These are phyloP conservation scores for Orbilia oligospora DNA, from an alignment of 2,329 filamentous ascomycete species.

Conservation along the genomic window DNA sequence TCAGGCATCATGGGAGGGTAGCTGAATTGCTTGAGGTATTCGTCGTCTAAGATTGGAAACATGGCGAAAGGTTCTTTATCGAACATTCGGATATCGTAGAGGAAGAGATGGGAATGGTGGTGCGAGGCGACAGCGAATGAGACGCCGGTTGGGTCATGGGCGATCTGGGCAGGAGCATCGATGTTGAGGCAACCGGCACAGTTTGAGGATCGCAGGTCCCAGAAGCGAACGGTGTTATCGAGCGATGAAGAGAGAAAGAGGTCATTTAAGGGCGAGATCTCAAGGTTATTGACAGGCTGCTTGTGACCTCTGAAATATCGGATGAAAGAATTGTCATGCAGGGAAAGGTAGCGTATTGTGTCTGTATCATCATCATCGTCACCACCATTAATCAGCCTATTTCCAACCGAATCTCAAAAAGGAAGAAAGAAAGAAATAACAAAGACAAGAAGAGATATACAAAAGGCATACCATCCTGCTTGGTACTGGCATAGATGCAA, in stretches of 20 bases:
- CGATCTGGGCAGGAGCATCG: constrained; percentile 83
- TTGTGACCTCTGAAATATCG: constrained; percentile 96
- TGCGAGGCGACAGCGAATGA: constrained; percentile 93
- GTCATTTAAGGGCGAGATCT: constrained; percentile 87
- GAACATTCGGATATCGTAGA: constrained; percentile 95
- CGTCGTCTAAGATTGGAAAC: constrained; percentile 80
- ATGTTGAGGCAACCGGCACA: constrained; percentile 85
- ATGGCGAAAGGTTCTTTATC: constrained; percentile 89
- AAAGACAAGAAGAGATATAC: not conserved
- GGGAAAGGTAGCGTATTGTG: constrained; percentile 87
- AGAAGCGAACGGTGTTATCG: constrained; percentile 91
- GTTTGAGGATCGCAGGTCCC: constrained; percentile 86
- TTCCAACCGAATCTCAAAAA: not conserved
- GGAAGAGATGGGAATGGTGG: constrained; percentile 81
- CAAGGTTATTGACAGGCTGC: constrained; percentile 83
- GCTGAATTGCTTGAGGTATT: constrained; percentile 62
- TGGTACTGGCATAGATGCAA: constrained; percentile 95
- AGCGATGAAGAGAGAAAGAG: constrained; percentile 91
- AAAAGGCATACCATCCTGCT: constrained; percentile 79
- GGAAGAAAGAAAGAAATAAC: not conserved
- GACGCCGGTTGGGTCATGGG: constrained; percentile 91
- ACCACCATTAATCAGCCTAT: not conserved
- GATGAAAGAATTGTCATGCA: constrained; percentile 95
- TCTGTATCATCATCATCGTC: constrained; percentile 69
- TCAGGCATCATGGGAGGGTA: constrained; percentile 69